Conservation (phyloP, 1,284 basidiomycete species). For the Trichosporon coremiiforme region DNA sequence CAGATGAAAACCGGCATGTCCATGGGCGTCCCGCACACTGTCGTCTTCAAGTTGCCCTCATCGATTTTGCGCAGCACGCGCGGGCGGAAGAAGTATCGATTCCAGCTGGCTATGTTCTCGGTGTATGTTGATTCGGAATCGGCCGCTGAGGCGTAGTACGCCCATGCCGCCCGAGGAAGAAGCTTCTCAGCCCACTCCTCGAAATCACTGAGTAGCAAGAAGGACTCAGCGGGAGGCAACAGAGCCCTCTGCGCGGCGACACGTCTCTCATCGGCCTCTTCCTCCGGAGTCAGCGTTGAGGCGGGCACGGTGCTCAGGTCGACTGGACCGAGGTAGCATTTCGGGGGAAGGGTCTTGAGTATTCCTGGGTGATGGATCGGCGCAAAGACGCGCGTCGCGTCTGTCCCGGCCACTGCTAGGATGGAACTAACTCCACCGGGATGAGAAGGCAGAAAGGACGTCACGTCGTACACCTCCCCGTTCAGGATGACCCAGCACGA, state of each 20-base stretch:
- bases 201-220: conserved; percentile 75
- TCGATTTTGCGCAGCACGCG: conserved; percentile 51
- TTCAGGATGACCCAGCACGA: conserved; percentile 82
- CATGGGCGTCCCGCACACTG: conserved; percentile 71
- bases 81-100: conserved; percentile 62
- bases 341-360: conserved; percentile 55
- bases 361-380: conserved; percentile 59
- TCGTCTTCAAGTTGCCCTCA: conserved; percentile 49
- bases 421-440: conserved; percentile 62
- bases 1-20: conserved; percentile 80
- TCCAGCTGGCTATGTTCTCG: conserved; percentile 60
- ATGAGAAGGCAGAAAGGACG: conserved; percentile 70
- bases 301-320: conserved; percentile 61
- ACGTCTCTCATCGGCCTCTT: conserved; percentile 62
- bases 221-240: conserved; percentile 66
- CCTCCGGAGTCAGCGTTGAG: conserved; percentile 64
- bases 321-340: conserved; percentile 72
- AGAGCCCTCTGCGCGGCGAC: conserved; percentile 65
- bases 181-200: conserved; percentile 57
- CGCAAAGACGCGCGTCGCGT: conserved; percentile 61
- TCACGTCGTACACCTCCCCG: conserved; percentile 62
- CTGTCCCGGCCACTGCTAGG: conserved; percentile 61
- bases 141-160: conserved; percentile 61
- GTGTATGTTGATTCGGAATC: conserved; percentile 59
- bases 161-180: conserved; percentile 60